phyloP scores from a whole-genome alignment of 371 early-diverging fungal genomes.

The Parasitella parasitica region DNA sequence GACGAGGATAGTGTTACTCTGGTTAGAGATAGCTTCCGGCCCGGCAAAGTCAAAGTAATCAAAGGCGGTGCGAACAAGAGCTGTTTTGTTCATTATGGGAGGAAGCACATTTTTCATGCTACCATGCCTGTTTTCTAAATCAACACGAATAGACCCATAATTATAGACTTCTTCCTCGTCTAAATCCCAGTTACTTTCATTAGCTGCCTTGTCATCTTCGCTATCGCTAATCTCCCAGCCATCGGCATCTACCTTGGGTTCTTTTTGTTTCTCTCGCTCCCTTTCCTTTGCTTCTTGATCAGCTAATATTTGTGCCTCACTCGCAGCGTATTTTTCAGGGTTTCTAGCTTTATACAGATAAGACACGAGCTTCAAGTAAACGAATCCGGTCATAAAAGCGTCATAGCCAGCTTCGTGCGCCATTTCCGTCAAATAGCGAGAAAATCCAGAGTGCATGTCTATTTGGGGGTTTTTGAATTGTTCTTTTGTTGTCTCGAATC shows the following conservation, averaged over 20 bases:
- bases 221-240: conserved; percentile 44
- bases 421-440: conserved; percentile 42
- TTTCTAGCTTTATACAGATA: conserved; percentile 21
- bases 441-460: conserved; percentile 41
- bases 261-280: conserved; percentile 10
- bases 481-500: conserved; percentile 40
- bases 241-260: conserved; percentile 16
- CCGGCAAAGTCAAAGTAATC: conserved; percentile 38
- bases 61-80: conserved; percentile 36
- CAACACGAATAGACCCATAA: conserved; percentile 35
- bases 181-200: conserved; percentile 15
- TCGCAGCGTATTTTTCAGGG: conserved; percentile 14
- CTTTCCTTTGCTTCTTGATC: conserved; percentile 17
- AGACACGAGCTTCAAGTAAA: conserved; percentile 33
- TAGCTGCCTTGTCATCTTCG: conserved; percentile 18
- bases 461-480: conserved; percentile 55
- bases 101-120: conserved; percentile 17
- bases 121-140: conserved; percentile 15
- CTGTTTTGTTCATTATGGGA: conserved; percentile 31
- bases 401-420: conserved; percentile 94
- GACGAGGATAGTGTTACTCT: conserved; percentile 20
- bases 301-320: background rate
- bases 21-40: conserved; percentile 15
- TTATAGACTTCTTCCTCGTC: conserved; percentile 39
- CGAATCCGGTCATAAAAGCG: conserved; percentile 79